Conservation (phyloP, 148 eudicot species). For the Persicaria maculosa region DNA sequence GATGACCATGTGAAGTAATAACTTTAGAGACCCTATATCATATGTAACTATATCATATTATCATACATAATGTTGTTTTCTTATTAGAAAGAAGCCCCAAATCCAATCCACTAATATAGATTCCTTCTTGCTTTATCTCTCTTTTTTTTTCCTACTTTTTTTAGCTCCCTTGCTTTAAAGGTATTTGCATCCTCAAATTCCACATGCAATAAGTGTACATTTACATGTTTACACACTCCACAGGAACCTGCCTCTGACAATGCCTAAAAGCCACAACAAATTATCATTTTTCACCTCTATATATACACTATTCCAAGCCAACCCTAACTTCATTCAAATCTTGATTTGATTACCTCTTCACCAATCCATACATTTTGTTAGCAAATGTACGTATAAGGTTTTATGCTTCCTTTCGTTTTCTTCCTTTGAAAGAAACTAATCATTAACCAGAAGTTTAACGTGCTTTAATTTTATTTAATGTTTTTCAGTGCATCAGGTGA, state of each 20-base stretch:
- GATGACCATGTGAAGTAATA: slow-evolving; percentile 2
- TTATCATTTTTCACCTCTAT: neutral
- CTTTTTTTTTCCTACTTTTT: neutral
- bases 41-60: neutral
- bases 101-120: slow-evolving; percentile 4
- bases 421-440: too few relatives aligned
- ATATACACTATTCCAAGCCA: too few relatives aligned
- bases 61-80: neutral
- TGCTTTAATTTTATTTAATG: neutral
- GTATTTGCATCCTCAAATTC: neutral
- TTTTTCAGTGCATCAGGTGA: neutral
- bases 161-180: neutral
- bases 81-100: neutral
- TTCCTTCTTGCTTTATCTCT: neutral
- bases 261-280: neutral
- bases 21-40: neutral
- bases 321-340: too few relatives aligned
- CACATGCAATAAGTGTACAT: neutral
- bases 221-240: neutral
- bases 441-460: too few relatives aligned
- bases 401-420: too few relatives aligned
- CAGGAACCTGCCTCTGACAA: slow-evolving; percentile 2
- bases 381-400: too few relatives aligned
- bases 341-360: too few relatives aligned
- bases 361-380: too few relatives aligned